Percentiles rank a stretch among this genome's conserved stretches.
Conservation (phyloP, 2,329 filamentous ascomycete species). For the Fusarium denticulatum region DNA sequence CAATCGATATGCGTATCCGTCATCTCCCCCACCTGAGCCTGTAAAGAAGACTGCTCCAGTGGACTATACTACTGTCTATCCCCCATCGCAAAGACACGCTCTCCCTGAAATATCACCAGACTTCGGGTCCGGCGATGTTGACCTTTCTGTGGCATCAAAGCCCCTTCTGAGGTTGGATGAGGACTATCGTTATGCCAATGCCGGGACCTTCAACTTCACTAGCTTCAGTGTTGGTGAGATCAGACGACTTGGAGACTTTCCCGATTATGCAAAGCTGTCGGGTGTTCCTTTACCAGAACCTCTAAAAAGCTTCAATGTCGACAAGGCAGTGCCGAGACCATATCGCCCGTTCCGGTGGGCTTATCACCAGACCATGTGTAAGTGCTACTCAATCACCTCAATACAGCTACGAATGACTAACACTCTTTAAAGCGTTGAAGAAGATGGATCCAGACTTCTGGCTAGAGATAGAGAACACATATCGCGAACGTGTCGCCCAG, state of each 20-base stretch:
- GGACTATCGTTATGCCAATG: slow-evolving; percentile 48
- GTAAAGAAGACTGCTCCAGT: slow-evolving; percentile 21
- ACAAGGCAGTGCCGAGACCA: slow-evolving; percentile 74
- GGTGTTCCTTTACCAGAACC: slow-evolving; percentile 76
- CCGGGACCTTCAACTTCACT: slow-evolving; percentile 66
- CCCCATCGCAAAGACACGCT: slow-evolving; percentile 38
- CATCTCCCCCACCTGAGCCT: slow-evolving; percentile 21
- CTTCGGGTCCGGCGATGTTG: background rate
- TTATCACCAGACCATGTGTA: slow-evolving; percentile 94
- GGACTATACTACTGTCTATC: slow-evolving; percentile 43
- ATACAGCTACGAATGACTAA: slow-evolving; percentile 44
- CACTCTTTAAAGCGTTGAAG: slow-evolving; percentile 66
- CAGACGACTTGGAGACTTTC: slow-evolving; percentile 76
- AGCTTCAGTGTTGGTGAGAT: slow-evolving; percentile 78
- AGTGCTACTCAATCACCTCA: background rate
- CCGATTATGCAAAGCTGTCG: slow-evolving; percentile 79
- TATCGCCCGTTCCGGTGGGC: slow-evolving; percentile 85
- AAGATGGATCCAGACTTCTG: slow-evolving; percentile 87
- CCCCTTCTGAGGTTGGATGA: slow-evolving; percentile 47
- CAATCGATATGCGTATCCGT: slow-evolving; percentile 14
- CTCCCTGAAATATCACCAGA: slow-evolving; percentile 19
- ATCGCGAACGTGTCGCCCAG: slow-evolving; percentile 72
- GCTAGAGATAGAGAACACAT: slow-evolving; percentile 85
- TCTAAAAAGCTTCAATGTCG: slow-evolving; percentile 72
- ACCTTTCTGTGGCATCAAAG: slow-evolving; percentile 20